Percentiles rank a stretch among this genome's conserved stretches.
phyloP scores from a whole-genome alignment of 2,329 filamentous ascomycete genomes.

The Dactylellina cionopaga region DNA sequence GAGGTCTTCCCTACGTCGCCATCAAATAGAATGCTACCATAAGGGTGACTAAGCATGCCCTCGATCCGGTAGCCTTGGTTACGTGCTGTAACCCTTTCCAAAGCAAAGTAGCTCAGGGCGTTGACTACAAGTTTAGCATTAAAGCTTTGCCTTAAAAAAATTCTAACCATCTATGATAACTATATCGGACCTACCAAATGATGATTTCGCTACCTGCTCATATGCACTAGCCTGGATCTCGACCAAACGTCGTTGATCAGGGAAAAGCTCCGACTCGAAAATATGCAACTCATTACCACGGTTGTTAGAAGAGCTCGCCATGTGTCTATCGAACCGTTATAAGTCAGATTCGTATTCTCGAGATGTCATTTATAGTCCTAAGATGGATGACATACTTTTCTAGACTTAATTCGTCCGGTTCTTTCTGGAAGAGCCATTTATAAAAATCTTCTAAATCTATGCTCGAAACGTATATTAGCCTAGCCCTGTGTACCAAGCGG shows the following conservation, averaged over 20 bases:
- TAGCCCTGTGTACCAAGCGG: no score
- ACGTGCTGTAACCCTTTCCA: conserved; percentile 4
- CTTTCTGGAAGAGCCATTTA: conserved; percentile 29
- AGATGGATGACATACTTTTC: conserved; percentile 22
- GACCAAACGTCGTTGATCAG: conserved; percentile 11
- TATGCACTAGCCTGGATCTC: conserved; percentile 8
- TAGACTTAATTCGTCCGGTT: conserved; percentile 20
- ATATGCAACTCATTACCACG: conserved; percentile 13
- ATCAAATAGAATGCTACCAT: conserved; percentile 16
- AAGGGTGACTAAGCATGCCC: conserved; percentile 30
- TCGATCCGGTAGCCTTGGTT: conserved; percentile 12
- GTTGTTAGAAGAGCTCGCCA: background rate
- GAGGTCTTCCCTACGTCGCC: conserved; percentile 22
- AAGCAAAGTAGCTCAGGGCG: conserved; percentile 10
- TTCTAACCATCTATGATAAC: background rate
- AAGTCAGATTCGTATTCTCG: background rate
- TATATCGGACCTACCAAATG: conserved; percentile 6
- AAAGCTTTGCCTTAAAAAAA: background rate
- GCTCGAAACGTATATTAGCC: no score
- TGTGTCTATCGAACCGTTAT: background rate
- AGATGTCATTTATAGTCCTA: background rate
- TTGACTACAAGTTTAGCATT: conserved; percentile 1
- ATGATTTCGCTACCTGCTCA: conserved; percentile 13
- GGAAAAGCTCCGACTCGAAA: conserved; percentile 26
- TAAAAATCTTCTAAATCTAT: conserved; percentile 33